A percentile compares a stretch with the other conserved stretches of the same genome.
Evolutionary conservation across 306 rosid genomes (phyloP).

Genomic region (Malus sylvestris): DNA sequence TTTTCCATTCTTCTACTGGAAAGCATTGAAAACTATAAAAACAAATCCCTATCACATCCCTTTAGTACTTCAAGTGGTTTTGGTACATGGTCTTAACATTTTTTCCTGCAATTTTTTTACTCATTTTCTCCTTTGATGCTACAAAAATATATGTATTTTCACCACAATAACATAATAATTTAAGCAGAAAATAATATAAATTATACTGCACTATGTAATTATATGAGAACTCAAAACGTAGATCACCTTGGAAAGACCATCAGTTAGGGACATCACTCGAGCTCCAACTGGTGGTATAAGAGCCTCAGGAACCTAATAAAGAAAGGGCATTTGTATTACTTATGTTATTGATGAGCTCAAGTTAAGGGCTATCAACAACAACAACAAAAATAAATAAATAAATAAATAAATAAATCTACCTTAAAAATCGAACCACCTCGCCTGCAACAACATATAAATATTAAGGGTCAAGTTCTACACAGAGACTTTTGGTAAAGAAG

Average conservation of each 20-base stretch:
- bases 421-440: slow-evolving; percentile 80
- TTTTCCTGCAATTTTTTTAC: not conserved
- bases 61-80: not conserved
- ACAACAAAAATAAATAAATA: slow-evolving; percentile 8
- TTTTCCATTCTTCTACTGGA: no score
- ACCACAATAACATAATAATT: not conserved
- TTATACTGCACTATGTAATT: not conserved
- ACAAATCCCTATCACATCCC: not conserved
- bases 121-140: not conserved
- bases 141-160: not conserved
- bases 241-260: slow-evolving; percentile 87
- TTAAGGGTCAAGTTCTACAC: slow-evolving; percentile 21
- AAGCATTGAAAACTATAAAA: no score
- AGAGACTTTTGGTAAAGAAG: slow-evolving; percentile 4
- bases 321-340: slow-evolving; percentile 8
- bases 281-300: slow-evolving; percentile 96
- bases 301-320: slow-evolving; percentile 85
- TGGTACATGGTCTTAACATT: not conserved
- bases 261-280: slow-evolving; percentile 88
- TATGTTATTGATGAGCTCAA: slow-evolving; percentile 11
- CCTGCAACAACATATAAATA: slow-evolving; percentile 48
- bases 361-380: slow-evolving; percentile 11
- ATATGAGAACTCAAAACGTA: not conserved
- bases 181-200: not conserved
- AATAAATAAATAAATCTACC: slow-evolving; percentile 38